Percentiles rank a stretch among this genome's conserved stretches.
Conservation (phyloP, 2,329 filamentous ascomycete genomes). For the Botrytis aclada region DNA sequence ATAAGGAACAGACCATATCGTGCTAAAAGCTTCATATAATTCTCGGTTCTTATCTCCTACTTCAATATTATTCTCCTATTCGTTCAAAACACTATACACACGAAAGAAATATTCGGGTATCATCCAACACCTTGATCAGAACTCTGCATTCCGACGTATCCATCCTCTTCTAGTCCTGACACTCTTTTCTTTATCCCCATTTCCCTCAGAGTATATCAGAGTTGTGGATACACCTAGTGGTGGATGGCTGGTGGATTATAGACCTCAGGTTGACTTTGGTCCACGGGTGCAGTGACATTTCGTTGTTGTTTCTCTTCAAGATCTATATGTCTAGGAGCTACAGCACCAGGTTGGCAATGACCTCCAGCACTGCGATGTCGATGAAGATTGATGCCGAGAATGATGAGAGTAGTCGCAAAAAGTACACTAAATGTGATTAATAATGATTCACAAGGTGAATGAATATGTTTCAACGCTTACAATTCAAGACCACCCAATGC, state of each 20-base stretch:
- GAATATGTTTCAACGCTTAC: background rate
- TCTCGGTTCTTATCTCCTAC: background rate
- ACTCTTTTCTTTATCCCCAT: background rate
- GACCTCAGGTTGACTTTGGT: background rate
- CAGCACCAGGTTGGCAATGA: background rate
- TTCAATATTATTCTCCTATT: background rate
- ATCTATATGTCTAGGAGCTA: background rate
- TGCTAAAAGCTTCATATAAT: background rate
- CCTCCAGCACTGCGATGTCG: conserved; percentile 13
- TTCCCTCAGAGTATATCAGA: background rate
- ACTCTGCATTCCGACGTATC: background rate
- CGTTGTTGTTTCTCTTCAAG: background rate
- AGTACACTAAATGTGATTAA: conserved; percentile 7
- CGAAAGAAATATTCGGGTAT: conserved; percentile 2
- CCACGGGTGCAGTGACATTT: background rate
- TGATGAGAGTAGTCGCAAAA: background rate
- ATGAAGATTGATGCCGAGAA: background rate
- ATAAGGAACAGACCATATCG: background rate
- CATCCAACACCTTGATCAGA: background rate
- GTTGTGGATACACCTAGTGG: background rate
- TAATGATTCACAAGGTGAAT: background rate
- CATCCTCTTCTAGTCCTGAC: background rate
- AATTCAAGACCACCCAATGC: conserved; percentile 5
- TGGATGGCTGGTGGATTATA: background rate
- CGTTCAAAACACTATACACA: conserved; percentile 1